Evolutionary conservation across 2,329 filamentous ascomycete genomes (phyloP).

Genomic region (Fusarium sp.): DNA sequence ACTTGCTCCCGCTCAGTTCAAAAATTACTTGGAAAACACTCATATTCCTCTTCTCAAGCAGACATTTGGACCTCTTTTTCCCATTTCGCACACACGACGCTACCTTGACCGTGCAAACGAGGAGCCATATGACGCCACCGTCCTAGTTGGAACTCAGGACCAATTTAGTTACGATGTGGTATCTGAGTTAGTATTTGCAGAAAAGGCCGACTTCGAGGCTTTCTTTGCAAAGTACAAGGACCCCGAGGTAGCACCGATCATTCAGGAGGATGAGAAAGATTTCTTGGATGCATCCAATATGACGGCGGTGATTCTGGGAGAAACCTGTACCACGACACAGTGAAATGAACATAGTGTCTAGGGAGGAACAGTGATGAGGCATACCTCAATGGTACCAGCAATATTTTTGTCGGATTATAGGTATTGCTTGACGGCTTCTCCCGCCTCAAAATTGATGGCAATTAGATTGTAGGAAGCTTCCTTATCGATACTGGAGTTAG

Average conservation of each 20-base stretch:
- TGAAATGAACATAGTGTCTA: too few species aligned
- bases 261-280: neutral
- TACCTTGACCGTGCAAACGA: neutral
- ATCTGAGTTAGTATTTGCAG: neutral
- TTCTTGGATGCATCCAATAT: neutral
- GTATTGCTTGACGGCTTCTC: too few species aligned
- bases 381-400: too few species aligned
- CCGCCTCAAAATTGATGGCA: too few species aligned
- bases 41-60: conserved; percentile 15
- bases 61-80: neutral
- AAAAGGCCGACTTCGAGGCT: neutral
- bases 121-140: neutral
- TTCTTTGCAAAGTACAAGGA: neutral
- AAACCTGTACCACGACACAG: neutral
- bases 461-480: too few species aligned
- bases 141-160: neutral
- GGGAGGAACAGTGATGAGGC: too few species aligned
- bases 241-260: neutral
- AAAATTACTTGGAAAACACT: conserved; percentile 5
- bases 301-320: neutral
- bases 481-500: too few species aligned
- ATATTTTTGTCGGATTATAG: too few species aligned
- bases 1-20: conserved; percentile 4
- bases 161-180: conserved; percentile 7
- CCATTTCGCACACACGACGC: neutral